These are phyloP conservation scores for Madurella fahalii DNA, from an alignment of 2,329 filamentous ascomycete genomes.

Conservation along the genomic window DNA sequence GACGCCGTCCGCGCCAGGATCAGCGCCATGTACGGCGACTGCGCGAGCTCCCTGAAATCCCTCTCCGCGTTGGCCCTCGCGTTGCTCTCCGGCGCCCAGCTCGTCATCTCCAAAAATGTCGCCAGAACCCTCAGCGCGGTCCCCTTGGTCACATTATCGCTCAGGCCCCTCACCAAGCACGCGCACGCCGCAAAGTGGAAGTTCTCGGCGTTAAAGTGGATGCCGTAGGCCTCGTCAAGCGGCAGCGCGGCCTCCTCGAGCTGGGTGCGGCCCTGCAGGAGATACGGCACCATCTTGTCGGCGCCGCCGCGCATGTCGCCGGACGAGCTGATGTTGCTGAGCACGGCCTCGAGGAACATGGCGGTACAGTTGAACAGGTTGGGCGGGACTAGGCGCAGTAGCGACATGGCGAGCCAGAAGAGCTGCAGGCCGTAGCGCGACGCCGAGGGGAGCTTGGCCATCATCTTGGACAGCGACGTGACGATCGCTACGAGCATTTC, in stretches of 20 bases:
- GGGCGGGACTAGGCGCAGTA: constrained; percentile 60
- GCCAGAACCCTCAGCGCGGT: constrained; percentile 58
- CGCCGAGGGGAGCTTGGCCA: constrained; percentile 61
- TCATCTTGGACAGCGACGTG: constrained; percentile 66
- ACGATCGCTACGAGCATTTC: constrained; percentile 68
- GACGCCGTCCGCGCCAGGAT: constrained; percentile 54
- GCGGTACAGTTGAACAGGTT: constrained; percentile 63
- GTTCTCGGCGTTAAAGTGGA: constrained; percentile 59
- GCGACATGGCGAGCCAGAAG: constrained; percentile 66
- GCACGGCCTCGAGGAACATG: constrained; percentile 59
- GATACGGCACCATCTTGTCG: constrained; percentile 54
- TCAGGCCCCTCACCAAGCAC: constrained; percentile 60
- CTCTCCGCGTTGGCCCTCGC: constrained; percentile 9
- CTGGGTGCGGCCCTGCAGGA: constrained; percentile 57
- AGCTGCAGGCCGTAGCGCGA: constrained; percentile 66
- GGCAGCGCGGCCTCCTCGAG: constrained; percentile 59
- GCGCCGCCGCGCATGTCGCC: constrained; percentile 56
- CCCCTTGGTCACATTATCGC: constrained; percentile 56
- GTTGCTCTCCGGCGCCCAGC: constrained; percentile 16
- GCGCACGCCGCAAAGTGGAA: constrained; percentile 66
- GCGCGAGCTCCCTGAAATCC: constrained; percentile 31
- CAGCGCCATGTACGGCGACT: constrained; percentile 57
- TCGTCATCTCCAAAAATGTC: constrained; percentile 55
- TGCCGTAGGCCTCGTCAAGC: constrained; percentile 61
- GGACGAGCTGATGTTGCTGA: constrained; percentile 60